Base-by-base conservation (phyloP, 495 filamentous ascomycete genomes). In the Annulohypoxylon nitens region DNA sequence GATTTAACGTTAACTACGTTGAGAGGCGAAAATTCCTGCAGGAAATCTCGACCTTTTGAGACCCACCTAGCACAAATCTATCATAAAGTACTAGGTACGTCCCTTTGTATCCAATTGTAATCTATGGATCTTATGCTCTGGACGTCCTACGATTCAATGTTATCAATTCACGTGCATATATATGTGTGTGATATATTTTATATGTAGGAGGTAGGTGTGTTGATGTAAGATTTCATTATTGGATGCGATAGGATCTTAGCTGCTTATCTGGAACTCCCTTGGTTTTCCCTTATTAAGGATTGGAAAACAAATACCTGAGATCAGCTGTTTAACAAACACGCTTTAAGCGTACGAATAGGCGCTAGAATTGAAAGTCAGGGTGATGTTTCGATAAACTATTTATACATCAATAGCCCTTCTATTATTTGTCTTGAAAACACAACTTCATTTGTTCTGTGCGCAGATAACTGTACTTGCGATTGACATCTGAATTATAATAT, bases 11-110 rank as follows among this genome's bases (percentile, higher is more conserved):
- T 59, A n/a, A 59, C 8, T 51, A 54, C 60, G 43, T 61, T 57
- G 25, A 64, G 59, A 67, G 67, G 63, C 43, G 51, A 70, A 70
- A 67, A 70, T 70, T 74, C 66, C 39, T 70, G 71, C 66, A 70
- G 41, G 72, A 75, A 75, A 75, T 59, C 67, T 74, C 25, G 50
- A 70, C 54, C 43, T 64, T 65, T 60, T 48, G 4, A 36, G 55
- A 61, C 41, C 66, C 48, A 62, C 58, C 12, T 30, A 11, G 64
- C 70, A 60, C 64, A 69, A 47, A 54, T 54, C n/a, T 43, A 9
- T 12, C 25, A 20, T 2, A 16, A 34, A 34, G 51, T 54, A 30
- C 50, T 4, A 7, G 12, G 51, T 51, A 25, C 16, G 18, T 25
- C 6, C 9, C n/a, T 34, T 55, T 33, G 53, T 9, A 20, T 8